Evolutionary conservation across 78 protist genomes (phyloP).

Genomic region (slime mould (Dictyostelium discoideum)): dicty_2.7 NC_007091.3:1252501-1253000

Average conservation of each 20-base stretch:
- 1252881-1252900: constrained; percentile 23
- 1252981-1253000: constrained; percentile 62
- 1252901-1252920: constrained; percentile 14
- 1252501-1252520: too few relatives aligned
- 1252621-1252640: too few relatives aligned
- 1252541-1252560: too few relatives aligned
- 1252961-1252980: constrained; percentile 35
- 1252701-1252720: not conserved
- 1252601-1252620: too few relatives aligned
- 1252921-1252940: not conserved
- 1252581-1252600: not conserved
- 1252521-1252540: too few relatives aligned
- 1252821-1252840: constrained; percentile 51
- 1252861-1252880: constrained; percentile 62
- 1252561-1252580: too few relatives aligned
- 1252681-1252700: not conserved
- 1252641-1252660: not conserved
- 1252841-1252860: constrained; percentile 57
- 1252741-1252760: constrained; percentile 7
- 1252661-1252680: not conserved
- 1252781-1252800: constrained; percentile 45
- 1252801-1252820: constrained; percentile 59
- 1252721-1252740: constrained; percentile 15
- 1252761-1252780: constrained; percentile 51
- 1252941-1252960: constrained; percentile 32